Evolutionary conservation across 73 alveolate genomes (phyloP).

Genomic region (Tetrahymena thermophila): DNA sequence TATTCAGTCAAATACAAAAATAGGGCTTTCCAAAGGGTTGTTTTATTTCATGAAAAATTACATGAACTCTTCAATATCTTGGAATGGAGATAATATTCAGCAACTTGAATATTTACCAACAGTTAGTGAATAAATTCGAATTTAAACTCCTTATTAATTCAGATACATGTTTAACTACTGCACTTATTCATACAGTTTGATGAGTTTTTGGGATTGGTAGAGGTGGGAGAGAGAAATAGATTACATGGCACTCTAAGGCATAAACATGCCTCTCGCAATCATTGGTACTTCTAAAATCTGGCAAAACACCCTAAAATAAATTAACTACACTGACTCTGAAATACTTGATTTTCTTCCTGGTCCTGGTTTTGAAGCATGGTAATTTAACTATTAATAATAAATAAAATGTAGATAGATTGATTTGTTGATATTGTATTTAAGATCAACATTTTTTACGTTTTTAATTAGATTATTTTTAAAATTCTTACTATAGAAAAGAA

Average conservation of each 20-base stretch:
- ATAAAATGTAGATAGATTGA: background rate
- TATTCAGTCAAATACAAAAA: background rate
- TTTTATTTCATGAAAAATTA: background rate
- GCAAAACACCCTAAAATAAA: conserved; percentile 36
- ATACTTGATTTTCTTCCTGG: conserved; percentile 46
- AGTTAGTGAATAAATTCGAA: background rate
- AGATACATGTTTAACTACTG: background rate
- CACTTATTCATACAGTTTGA: background rate
- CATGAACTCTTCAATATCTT: background rate
- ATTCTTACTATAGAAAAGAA: background rate
- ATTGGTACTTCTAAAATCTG: conserved; percentile 43
- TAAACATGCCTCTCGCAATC: conserved; percentile 51
- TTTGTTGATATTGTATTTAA: too few species aligned
- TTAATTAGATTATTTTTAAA: background rate
- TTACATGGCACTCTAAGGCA: conserved; percentile 53
- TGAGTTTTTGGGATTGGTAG: conserved; percentile 45
- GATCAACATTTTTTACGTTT: background rate
- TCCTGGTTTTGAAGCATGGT: conserved; percentile 57
- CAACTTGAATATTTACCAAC: background rate
- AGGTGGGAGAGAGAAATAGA: conserved; percentile 61
- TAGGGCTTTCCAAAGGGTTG: background rate
- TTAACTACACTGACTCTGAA: conserved; percentile 43
- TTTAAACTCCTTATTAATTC: background rate
- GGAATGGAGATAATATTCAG: background rate
- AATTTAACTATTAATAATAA: background rate